phyloP scores from a whole-genome alignment of 768 basidiomycete species.

The Boletus edulis region DNA sequence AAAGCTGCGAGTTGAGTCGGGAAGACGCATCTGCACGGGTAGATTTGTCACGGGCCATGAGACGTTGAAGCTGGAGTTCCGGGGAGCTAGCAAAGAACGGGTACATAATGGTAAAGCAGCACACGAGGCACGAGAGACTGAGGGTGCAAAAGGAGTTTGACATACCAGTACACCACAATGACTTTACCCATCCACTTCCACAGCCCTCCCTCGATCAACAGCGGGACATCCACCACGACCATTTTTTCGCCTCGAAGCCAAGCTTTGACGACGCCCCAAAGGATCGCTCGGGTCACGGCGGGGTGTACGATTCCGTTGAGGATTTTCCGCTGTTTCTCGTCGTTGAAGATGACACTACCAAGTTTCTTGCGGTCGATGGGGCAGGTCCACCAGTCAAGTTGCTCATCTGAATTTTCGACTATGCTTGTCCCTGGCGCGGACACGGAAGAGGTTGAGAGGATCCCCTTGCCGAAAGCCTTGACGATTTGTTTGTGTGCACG shows the following conservation, averaged over 20 bases:
- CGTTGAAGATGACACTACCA: constrained; percentile 83
- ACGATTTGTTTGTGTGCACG: constrained; percentile 67
- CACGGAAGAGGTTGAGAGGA: constrained; percentile 44
- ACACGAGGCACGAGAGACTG: not conserved
- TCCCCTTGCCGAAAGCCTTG: constrained; percentile 62
- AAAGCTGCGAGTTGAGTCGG: constrained; percentile 77
- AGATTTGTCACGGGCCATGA: constrained; percentile 73
- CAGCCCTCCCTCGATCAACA: constrained; percentile 85
- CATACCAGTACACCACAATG: constrained; percentile 90
- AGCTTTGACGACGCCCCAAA: constrained; percentile 57
- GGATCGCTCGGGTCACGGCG: constrained; percentile 76
- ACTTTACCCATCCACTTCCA: constrained; percentile 83
- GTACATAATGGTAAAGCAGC: not conserved
- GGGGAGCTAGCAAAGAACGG: constrained; percentile 53
- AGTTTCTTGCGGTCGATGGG: constrained; percentile 79
- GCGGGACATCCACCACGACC: constrained; percentile 86
- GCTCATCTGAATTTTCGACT: not conserved
- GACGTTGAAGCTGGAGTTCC: constrained; percentile 75
- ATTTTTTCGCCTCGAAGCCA: constrained; percentile 81
- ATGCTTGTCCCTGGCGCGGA: too few species aligned
- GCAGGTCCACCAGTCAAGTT: constrained; percentile 46
- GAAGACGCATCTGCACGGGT: constrained; percentile 64
- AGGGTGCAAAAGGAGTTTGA: not conserved
- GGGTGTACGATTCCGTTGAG: constrained; percentile 92
- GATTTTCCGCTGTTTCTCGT: constrained; percentile 63